Evolutionary conservation across 2,329 filamentous ascomycete genomes (phyloP).

Genomic region (Penicillium glabrum): DNA sequence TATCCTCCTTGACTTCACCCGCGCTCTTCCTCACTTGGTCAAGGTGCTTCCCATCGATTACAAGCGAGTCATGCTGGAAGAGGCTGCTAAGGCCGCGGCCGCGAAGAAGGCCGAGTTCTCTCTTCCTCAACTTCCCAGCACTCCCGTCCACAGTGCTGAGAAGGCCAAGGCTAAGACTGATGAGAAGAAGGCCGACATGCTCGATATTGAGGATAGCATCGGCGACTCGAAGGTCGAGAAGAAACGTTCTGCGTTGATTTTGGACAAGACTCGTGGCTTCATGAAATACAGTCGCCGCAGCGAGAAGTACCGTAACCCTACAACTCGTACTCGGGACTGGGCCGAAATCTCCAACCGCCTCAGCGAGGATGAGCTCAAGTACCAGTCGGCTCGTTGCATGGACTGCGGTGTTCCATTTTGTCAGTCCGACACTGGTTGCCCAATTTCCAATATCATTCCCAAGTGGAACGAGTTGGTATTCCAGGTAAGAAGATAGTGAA

Average conservation of each 20-base stretch:
- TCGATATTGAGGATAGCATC: constrained; percentile 90
- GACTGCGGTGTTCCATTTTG: constrained; percentile 98
- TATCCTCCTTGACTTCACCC: constrained; percentile 91
- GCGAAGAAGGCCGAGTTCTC: constrained; percentile 82
- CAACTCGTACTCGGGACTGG: constrained; percentile 89
- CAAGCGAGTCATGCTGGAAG: constrained; percentile 86
- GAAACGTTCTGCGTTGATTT: constrained; percentile 81
- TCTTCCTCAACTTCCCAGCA: constrained; percentile 70
- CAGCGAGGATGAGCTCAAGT: constrained; percentile 93
- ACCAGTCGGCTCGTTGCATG: constrained; percentile 96
- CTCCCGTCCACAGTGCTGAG: constrained; percentile 49
- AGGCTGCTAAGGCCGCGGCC: constrained; percentile 80
- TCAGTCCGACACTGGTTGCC: constrained; percentile 92
- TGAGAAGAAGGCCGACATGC: constrained; percentile 66
- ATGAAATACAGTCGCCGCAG: constrained; percentile 93
- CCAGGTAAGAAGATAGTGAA: constrained; percentile 30
- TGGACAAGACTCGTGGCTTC: constrained; percentile 97
- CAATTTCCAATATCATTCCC: constrained; percentile 95
- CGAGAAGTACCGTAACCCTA: constrained; percentile 87
- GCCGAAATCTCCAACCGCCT: constrained; percentile 83
- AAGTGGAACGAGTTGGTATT: constrained; percentile 90
- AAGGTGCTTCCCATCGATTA: constrained; percentile 95
- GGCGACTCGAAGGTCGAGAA: constrained; percentile 83
- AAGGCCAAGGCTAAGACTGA: constrained; percentile 61
- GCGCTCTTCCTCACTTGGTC: constrained; percentile 84